Evolutionary conservation across 805 yeast species (phyloP).

Genomic region (Cyberlindnera americana): DNA sequence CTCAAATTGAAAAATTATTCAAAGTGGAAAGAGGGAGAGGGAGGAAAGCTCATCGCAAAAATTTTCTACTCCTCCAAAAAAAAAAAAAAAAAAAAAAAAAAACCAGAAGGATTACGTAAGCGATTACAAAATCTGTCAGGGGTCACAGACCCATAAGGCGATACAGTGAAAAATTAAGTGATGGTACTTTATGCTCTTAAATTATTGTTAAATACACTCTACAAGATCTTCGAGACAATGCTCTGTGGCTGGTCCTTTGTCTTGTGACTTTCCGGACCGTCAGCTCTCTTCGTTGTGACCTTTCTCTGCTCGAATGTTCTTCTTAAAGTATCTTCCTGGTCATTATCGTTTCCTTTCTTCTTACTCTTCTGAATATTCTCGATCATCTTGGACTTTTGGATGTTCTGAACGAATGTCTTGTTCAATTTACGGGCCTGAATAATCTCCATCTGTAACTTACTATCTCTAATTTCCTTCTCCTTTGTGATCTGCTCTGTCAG

Average conservation of each 20-base stretch:
- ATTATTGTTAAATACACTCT: too few relatives aligned
- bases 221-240: constrained; percentile 31
- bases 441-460: constrained; percentile 82
- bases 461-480: constrained; percentile 85
- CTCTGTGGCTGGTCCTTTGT: constrained; percentile 31
- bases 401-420: constrained; percentile 76
- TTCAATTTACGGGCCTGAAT: constrained; percentile 86
- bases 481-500: constrained; percentile 88
- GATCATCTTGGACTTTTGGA: constrained; percentile 82
- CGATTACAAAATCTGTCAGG: not conserved
- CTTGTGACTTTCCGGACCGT: constrained; percentile 48
- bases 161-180: too few relatives aligned
- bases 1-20: not conserved
- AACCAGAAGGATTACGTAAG: not conserved
- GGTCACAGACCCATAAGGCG: too few relatives aligned
- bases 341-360: constrained; percentile 22
- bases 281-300: constrained; percentile 63
- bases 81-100: constrained; percentile 4
- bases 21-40: not conserved
- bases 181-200: too few relatives aligned
- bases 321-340: constrained; percentile 35
- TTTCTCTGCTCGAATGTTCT: constrained; percentile 70
- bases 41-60: constrained; percentile 16
- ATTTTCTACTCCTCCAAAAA: constrained; percentile 8
- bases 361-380: constrained; percentile 48